Base-by-base conservation (phyloP, 1,284 basidiomycete species). In the Fomitopsis schrenkii region DNA sequence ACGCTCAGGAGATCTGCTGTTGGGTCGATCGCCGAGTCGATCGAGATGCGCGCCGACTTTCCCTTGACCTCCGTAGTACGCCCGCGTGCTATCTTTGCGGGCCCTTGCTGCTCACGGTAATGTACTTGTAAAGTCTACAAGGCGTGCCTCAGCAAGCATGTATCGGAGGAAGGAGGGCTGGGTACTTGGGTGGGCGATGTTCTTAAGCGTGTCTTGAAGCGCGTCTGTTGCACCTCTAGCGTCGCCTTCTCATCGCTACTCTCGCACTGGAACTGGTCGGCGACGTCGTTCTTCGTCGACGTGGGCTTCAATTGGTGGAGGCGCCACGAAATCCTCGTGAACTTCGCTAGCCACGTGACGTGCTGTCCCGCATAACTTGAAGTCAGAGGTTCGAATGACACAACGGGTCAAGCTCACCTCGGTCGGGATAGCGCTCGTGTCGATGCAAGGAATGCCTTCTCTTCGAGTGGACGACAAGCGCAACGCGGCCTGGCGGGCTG, bases 181-280 rank as follows among this genome's bases (percentile, higher is more conserved):
- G 63, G 15, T 53, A 66, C 68, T 62, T 69, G 67, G n/a, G 46
- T 60, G 6, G 48, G 56, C 1, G 50, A 35, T 2, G 1, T 26
- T 8, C 69, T 61, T 5, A 72, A 45, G n/a, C 67, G 65, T 2
- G 65, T 68, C 50, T 68, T 69, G 62, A 67, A 72, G 6, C 69
- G 67, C 5, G 66, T 59, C 30, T 62, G 63, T 10, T 63, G 40
- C 8, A 72, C 30, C 0, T 64, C 26, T 5, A 71, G 30, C 1
- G 35, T 12, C 10, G 35, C 35, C 7, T 57, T 36, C 12, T 67
- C 71, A 22, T 22, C 22, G 22, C 22, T 22, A 22, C 55, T 58
- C 8, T 59, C 57, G 26, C 42, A 5, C 2, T 35, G 50, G 15
- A 62, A 62, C 2, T 67, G 48, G 0, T 33, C 12, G 3, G 48